Evolutionary conservation across 2,329 filamentous ascomycete genomes (phyloP), one percentile per base, ranked within the genome.

Genomic region (Clarireedia monteithiana): DNA sequence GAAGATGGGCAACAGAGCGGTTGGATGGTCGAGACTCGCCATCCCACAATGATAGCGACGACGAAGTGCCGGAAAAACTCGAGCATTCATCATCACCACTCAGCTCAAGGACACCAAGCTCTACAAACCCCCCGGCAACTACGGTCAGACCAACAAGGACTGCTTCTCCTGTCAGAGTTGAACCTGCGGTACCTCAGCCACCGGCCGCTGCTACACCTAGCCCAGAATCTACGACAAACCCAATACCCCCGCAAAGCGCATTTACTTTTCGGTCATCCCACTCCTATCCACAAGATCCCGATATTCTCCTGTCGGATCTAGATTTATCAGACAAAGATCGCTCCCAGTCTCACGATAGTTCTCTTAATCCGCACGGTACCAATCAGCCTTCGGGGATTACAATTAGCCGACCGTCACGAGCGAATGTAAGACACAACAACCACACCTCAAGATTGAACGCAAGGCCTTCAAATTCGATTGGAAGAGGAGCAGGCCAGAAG

Each of bases 221-320:
- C 24, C 53, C 45, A 49, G 61, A 60, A 45, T 39, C 58, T 27
- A 53, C 55, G 36, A 65, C 54, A 20, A 63, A 44, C 62, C 70
- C 73, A 6, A 77, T 81, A 5, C 82, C 83, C 3, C 75, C 77
- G 6, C 77, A 81, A 64, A 79, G 84, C 17, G 76, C 70, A 20
- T 91, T 91, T 65, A 86, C 82, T 2, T 91, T 91, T 66, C 83
- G 85, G 56, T 83, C 86, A 0, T 69, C 78, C 1, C 77, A 86
- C 59, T 72, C 77, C 6, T 85, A 81, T 58, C 83, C 83, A 2
- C 69, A 75, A 67, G 71, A 78, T 68, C 66, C 78, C 5, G 83
- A 84, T 63, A 76, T 82, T 6, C 81, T 82, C 50, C 76, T 84
- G 30, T 81, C 79, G 59, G 84, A 82, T 52, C 74, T 84, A 38